Percentiles rank a stretch among this genome's conserved stretches.
Conservation (phyloP, 2,329 filamentous ascomycete genomes). For the Fusarium irregulare region DNA sequence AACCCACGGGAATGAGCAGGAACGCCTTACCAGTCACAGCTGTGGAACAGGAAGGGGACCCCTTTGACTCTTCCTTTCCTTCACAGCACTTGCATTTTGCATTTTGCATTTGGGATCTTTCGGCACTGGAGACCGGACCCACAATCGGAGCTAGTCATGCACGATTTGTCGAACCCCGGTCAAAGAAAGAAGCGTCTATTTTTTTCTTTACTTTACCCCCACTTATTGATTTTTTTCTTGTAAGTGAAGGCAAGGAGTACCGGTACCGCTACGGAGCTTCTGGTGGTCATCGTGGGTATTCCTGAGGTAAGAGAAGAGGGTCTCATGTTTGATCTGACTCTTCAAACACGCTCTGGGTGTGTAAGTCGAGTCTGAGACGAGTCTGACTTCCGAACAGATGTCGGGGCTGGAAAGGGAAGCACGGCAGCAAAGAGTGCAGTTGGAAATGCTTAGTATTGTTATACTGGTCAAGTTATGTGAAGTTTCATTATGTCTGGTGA, state of each 20-base stretch:
- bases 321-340: conserved; percentile 27
- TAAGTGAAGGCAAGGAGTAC: conserved; percentile 37
- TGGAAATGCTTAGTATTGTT: background rate
- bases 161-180: conserved; percentile 48
- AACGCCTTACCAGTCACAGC: conserved; percentile 10
- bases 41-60: conserved; percentile 22
- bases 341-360: conserved; percentile 39
- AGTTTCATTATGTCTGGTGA: conserved; percentile 6
- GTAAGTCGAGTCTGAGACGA: conserved; percentile 1
- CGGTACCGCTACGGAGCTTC: conserved; percentile 31
- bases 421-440: conserved; percentile 21
- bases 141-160: conserved; percentile 43
- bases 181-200: conserved; percentile 16
- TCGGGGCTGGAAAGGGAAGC: conserved; percentile 24
- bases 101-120: conserved; percentile 24
- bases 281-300: conserved; percentile 35
- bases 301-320: conserved; percentile 33
- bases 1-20: conserved; percentile 1
- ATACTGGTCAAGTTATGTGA: background rate
- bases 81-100: conserved; percentile 6
- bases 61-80: conserved; percentile 13
- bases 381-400: conserved; percentile 3
- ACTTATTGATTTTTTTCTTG: conserved; percentile 25
- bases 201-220: conserved; percentile 16
- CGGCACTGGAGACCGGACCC: conserved; percentile 38